These are phyloP conservation scores for Lactifluus hygrophoroides DNA, from an alignment of 768 basidiomycete species.

Conservation along the genomic window DNA sequence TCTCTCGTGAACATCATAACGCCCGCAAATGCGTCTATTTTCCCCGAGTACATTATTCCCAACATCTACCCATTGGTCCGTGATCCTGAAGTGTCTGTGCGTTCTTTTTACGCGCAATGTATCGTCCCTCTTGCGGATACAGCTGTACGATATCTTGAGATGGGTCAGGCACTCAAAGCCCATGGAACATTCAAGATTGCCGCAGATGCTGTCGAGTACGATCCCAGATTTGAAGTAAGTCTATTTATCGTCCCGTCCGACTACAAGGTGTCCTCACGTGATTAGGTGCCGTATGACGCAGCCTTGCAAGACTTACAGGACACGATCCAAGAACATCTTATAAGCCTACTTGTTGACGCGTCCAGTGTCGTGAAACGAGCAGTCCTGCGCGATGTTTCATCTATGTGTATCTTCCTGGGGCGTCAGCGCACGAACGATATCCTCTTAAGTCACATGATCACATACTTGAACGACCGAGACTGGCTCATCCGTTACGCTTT, in stretches of 20 bases:
- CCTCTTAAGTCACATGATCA: constrained; percentile 79
- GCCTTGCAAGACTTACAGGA: constrained; percentile 79
- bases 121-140: constrained; percentile 81
- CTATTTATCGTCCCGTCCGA: background rate
- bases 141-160: constrained; percentile 82
- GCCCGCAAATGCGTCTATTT: constrained; percentile 57
- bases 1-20: constrained; percentile 66
- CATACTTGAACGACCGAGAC: constrained; percentile 81
- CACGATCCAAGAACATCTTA: constrained; percentile 81
- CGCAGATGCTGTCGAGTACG: constrained; percentile 61
- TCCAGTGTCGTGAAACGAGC: constrained; percentile 89
- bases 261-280: background rate
- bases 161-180: constrained; percentile 84
- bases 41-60: constrained; percentile 93
- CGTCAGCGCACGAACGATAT: constrained; percentile 92
- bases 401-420: constrained; percentile 89
- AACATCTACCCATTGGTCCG: constrained; percentile 75
- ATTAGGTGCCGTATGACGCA: constrained; percentile 83
- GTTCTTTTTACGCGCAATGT: constrained; percentile 76
- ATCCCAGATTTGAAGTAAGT: constrained; percentile 63
- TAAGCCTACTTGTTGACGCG: constrained; percentile 78
- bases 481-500: constrained; percentile 89
- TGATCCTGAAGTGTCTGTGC: constrained; percentile 78
- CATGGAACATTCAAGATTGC: constrained; percentile 64
- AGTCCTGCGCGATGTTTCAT: constrained; percentile 76